phyloP scores from a whole-genome alignment of 2,329 filamentous ascomycete genomes.

The Pseudocercospora crystallina region DNA sequence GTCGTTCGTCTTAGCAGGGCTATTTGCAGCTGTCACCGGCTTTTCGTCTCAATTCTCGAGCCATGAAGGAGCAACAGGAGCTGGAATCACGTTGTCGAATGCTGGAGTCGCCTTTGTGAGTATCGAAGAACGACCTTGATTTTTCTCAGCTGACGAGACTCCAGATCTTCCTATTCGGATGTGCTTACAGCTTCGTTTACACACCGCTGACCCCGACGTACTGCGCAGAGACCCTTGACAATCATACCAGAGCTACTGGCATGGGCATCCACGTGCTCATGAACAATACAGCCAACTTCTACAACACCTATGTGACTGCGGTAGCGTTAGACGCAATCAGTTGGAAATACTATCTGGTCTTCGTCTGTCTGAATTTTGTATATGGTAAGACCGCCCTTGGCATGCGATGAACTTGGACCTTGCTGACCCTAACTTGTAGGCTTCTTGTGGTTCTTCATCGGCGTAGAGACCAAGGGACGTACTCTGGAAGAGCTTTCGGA shows the following conservation, averaged over 20 bases:
- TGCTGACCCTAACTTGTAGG: not conserved
- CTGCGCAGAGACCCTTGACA: conserved; percentile 8
- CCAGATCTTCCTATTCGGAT: conserved; percentile 11
- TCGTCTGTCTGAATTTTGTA: conserved; percentile 5
- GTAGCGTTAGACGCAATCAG: conserved; percentile 7
- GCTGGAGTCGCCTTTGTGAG: conserved; percentile 13
- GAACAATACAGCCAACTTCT: conserved; percentile 14
- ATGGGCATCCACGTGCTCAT: conserved; percentile 11
- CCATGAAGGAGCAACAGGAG: conserved; percentile 2
- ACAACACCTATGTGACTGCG: conserved; percentile 12
- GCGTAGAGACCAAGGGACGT: conserved; percentile 29
- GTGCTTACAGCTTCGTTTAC: conserved; percentile 9
- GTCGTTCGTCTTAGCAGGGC: conserved; percentile 7
- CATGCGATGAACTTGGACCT: too few species aligned
- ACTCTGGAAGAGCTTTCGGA: conserved; percentile 26
- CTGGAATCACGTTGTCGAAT: conserved; percentile 8
- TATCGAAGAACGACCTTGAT: not conserved
- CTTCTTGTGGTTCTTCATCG: conserved; percentile 33
- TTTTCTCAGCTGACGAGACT: not conserved
- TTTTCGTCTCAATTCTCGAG: conserved; percentile 12
- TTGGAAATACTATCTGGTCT: conserved; percentile 12
- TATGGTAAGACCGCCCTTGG: not conserved
- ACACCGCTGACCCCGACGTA: conserved; percentile 10
- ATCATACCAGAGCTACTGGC: conserved; percentile 9
- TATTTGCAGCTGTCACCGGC: conserved; percentile 10